phyloP scores from a whole-genome alignment of 2,329 filamentous ascomycete species.

The Fusarium sp. region DNA sequence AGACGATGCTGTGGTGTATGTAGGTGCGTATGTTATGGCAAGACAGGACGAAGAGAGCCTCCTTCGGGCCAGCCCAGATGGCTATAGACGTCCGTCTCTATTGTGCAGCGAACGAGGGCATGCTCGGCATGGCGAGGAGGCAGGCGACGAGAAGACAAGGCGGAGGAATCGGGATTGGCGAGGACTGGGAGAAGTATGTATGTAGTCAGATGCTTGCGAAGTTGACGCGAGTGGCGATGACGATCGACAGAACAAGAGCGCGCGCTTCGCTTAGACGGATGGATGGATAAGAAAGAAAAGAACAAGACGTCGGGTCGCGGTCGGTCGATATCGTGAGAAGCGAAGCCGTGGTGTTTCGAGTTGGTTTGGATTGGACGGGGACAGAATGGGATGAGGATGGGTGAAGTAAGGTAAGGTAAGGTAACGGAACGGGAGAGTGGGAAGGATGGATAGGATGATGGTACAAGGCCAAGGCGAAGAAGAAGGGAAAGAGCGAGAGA shows the following conservation, averaged over 20 bases:
- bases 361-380: slow-evolving; percentile 29
- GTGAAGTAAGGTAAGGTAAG: slow-evolving; percentile 15
- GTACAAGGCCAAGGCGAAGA: slow-evolving; percentile 37
- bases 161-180: slow-evolving; percentile 31
- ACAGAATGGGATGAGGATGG: slow-evolving; percentile 34
- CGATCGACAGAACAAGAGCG: background rate
- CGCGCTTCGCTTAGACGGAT: background rate
- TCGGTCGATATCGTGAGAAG: slow-evolving; percentile 39
- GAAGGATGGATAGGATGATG: slow-evolving; percentile 38
- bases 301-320: slow-evolving; percentile 14
- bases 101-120: slow-evolving; percentile 44
- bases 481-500: slow-evolving; percentile 34
- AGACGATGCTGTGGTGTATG: slow-evolving; percentile 13
- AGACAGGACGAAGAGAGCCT: slow-evolving; percentile 36
- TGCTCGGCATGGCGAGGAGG: slow-evolving; percentile 47
- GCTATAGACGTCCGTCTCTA: slow-evolving; percentile 50
- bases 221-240: slow-evolving; percentile 7
- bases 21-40: slow-evolving; percentile 9
- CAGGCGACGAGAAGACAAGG: slow-evolving; percentile 22
- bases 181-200: slow-evolving; percentile 4
- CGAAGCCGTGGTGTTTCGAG: slow-evolving; percentile 42
- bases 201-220: slow-evolving; percentile 12
- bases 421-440: slow-evolving; percentile 34
- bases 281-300: slow-evolving; percentile 3
- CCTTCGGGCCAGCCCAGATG: slow-evolving; percentile 44